A percentile compares a stretch with the other conserved stretches of the same genome.
Evolutionary conservation across 441 rosid genomes (phyloP).

Genomic region (Erodium trifolium): DNA sequence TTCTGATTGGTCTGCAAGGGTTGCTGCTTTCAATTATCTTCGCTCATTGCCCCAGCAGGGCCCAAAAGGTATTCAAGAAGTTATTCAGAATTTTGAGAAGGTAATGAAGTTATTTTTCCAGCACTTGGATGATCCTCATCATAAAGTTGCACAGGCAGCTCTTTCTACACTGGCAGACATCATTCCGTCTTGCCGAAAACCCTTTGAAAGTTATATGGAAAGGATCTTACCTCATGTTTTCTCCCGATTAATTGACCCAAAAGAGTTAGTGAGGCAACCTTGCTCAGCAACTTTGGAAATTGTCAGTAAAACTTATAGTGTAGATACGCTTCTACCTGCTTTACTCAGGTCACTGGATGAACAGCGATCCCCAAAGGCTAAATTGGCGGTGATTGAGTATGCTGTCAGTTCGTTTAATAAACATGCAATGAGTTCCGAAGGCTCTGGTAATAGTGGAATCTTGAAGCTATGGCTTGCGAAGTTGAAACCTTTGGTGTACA

Average conservation of each 20-base stretch:
- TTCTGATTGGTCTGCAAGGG: constrained; percentile 97
- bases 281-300: constrained; percentile 77
- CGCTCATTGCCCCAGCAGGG: constrained; percentile 83
- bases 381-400: constrained; percentile 94
- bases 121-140: constrained; percentile 99
- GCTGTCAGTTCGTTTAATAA: constrained; percentile 79
- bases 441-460: constrained; percentile 76
- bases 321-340: constrained; percentile 86
- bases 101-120: constrained; percentile 97
- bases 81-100: constrained; percentile 82
- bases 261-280: constrained; percentile 88
- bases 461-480: constrained; percentile 90
- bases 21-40: constrained; percentile 82
- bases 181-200: constrained; percentile 84
- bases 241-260: constrained; percentile 91
- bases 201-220: constrained; percentile 95
- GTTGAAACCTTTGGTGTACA: constrained; percentile 72
- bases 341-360: constrained; percentile 95
- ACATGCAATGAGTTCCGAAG: constrained; percentile 65
- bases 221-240: constrained; percentile 95
- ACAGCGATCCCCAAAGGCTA: constrained; percentile 97
- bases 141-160: constrained; percentile 99
- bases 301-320: constrained; percentile 83
- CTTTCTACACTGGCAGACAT: constrained; percentile 88
- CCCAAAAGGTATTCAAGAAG: constrained; percentile 87